These are phyloP conservation scores for Eimeria falciformis DNA, from an alignment of 169 alveolate genomes.

Conservation along the genomic window DNA sequence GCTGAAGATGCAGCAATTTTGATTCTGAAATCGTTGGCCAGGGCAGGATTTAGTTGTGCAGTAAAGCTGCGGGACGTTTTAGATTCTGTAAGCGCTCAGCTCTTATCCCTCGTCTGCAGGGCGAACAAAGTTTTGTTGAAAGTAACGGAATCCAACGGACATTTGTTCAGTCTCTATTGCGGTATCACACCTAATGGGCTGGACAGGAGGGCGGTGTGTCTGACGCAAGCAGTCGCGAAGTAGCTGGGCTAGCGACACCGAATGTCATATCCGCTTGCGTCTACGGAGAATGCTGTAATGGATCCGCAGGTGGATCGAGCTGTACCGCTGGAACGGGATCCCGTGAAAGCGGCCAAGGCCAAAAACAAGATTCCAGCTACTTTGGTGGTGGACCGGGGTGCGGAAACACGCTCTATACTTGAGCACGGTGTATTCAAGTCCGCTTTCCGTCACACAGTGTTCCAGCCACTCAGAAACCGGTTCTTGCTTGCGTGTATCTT, in stretches of 20 bases:
- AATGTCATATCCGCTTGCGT: too few species aligned
- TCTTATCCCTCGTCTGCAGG: too few species aligned
- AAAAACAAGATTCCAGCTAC: conserved; percentile 33
- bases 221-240: too few species aligned
- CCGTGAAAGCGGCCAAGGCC: conserved; percentile 33
- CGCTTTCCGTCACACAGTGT: neutral
- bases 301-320: conserved; percentile 8
- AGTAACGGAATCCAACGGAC: too few species aligned
- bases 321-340: conserved; percentile 22
- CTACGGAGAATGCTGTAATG: too few species aligned
- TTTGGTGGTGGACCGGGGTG: neutral
- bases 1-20: conserved; percentile 9
- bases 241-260: too few species aligned
- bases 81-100: conserved; percentile 11
- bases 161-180: too few species aligned
- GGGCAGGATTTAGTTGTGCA: conserved; percentile 67
- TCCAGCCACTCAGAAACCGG: neutral
- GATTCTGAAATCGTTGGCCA: conserved; percentile 20
- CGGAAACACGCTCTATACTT: too few species aligned
- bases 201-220: too few species aligned
- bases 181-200: too few species aligned
- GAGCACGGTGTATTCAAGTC: neutral
- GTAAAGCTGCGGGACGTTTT: conserved; percentile 59
- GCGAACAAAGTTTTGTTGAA: too few species aligned
- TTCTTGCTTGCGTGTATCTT: neutral